Percentiles rank a stretch among this genome's conserved stretches.
phyloP scores from a whole-genome alignment of 1,284 basidiomycete genomes.

The Cryptococcus depauperatus region DNA sequence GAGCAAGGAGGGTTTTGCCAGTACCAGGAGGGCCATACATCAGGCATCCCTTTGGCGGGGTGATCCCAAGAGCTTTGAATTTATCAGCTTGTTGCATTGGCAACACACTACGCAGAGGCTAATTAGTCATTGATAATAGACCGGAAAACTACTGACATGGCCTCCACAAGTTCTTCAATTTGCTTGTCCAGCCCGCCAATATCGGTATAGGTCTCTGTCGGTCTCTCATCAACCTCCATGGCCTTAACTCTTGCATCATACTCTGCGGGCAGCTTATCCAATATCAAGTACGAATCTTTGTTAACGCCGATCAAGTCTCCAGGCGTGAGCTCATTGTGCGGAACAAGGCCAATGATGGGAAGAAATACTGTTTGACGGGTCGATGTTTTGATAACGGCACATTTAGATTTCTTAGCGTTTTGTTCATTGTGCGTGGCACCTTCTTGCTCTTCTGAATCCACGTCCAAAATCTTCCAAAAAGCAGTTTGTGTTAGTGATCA shows the following conservation, averaged over 20 bases:
- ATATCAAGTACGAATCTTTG: constrained; percentile 97
- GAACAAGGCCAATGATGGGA: constrained; percentile 93
- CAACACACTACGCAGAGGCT: constrained; percentile 48
- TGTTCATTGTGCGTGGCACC: constrained; percentile 90
- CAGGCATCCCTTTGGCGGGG: constrained; percentile 65
- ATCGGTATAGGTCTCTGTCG: constrained; percentile 70
- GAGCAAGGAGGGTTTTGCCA: constrained; percentile 67
- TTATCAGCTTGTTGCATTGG: constrained; percentile 75
- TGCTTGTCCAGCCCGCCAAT: constrained; percentile 74
- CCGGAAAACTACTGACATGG: constrained; percentile 49
- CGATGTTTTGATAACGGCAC: constrained; percentile 97
- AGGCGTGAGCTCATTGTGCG: constrained; percentile 78
- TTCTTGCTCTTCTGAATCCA: constrained; percentile 89
- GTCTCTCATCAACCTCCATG: constrained; percentile 86
- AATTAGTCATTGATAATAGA: not conserved
- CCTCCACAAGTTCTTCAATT: constrained; percentile 71
- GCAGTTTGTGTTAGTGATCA: not conserved
- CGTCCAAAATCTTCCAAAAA: constrained; percentile 69
- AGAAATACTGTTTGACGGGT: constrained; percentile 97
- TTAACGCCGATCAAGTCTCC: constrained; percentile 97
- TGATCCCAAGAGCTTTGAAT: constrained; percentile 74
- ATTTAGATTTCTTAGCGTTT: constrained; percentile 90
- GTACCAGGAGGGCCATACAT: constrained; percentile 77
- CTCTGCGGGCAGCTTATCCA: constrained; percentile 75
- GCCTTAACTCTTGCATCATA: constrained; percentile 73